Evolutionary conservation across 306 rosid genomes (phyloP).

Genomic region (Begonia fuchsioides): DNA sequence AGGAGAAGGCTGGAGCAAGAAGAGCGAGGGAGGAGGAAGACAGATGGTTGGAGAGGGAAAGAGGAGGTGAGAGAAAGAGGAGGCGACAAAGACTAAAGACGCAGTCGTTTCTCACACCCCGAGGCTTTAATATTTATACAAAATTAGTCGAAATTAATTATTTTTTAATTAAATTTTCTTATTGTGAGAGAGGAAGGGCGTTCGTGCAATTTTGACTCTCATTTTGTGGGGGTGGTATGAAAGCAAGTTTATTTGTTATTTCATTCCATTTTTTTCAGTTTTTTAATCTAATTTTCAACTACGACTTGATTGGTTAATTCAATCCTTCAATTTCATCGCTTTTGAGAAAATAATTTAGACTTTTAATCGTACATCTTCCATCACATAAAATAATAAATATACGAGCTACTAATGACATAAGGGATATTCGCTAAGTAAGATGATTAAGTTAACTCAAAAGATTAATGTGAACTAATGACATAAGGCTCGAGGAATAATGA

Average conservation of each 20-base stretch:
- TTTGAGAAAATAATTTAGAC: too few relatives aligned
- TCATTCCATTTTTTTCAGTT: background rate
- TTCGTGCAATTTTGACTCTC: constrained; percentile 12
- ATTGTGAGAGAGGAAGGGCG: constrained; percentile 6
- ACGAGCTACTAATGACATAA: background rate
- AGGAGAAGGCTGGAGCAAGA: constrained; percentile 22
- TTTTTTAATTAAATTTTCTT: constrained; percentile 9
- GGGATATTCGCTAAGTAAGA: background rate
- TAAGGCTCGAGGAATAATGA: too few relatives aligned
- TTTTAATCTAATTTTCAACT: too few relatives aligned
- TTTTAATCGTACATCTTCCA: background rate
- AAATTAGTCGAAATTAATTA: constrained; percentile 18
- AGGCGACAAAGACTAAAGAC: constrained; percentile 25
- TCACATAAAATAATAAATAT: background rate
- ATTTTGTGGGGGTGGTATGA: constrained; percentile 18
- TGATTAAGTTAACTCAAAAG: background rate
- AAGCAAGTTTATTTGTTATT: constrained; percentile 18
- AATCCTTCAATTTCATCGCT: background rate
- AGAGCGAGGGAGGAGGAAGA: constrained; percentile 29
- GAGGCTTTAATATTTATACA: constrained; percentile 21
- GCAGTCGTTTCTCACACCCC: constrained; percentile 41
- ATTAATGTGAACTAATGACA: background rate
- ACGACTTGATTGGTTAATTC: too few relatives aligned
- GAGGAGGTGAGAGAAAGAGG: constrained; percentile 12
- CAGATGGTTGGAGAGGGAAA: constrained; percentile 1